Percentiles rank a stretch among this genome's conserved stretches.
Conservation (phyloP, 1,284 basidiomycete species). For the Prillingera fragicola region DNA sequence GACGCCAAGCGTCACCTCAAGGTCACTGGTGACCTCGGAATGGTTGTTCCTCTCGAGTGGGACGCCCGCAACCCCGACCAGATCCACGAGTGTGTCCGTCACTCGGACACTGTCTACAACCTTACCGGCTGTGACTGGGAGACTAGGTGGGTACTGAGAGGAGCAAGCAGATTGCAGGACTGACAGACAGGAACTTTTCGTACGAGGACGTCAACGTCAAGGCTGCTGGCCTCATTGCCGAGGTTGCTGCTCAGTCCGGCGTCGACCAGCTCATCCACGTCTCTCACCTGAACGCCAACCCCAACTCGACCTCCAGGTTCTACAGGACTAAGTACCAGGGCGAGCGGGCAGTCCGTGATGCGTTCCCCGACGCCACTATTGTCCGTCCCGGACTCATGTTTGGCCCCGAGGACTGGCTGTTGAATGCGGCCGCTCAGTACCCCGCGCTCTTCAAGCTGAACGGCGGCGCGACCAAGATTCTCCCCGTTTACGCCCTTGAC, state of each 20-base stretch:
- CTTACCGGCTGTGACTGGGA: conserved; percentile 83
- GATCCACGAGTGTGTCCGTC: conserved; percentile 87
- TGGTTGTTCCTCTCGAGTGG: conserved; percentile 97
- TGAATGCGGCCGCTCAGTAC: conserved; percentile 87
- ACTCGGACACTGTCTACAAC: conserved; percentile 98
- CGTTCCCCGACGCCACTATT: conserved; percentile 83
- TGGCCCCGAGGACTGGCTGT: conserved; percentile 88
- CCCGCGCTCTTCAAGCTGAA: conserved; percentile 96
- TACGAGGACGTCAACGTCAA: conserved; percentile 57
- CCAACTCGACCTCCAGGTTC: conserved; percentile 71
- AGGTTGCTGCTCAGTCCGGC: conserved; percentile 67
- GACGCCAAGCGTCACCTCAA: conserved; percentile 87
- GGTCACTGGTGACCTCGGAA: conserved; percentile 93
- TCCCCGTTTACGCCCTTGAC: conserved; percentile 90
- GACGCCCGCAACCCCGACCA: conserved; percentile 80
- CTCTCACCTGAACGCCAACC: conserved; percentile 88
- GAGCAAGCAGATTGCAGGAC: background rate
- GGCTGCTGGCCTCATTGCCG: conserved; percentile 68
- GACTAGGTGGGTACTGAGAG: conserved; percentile 62
- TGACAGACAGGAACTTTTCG: conserved; percentile 68
- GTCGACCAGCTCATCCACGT: conserved; percentile 87
- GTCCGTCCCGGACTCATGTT: conserved; percentile 80
- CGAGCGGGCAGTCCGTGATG: conserved; percentile 78
- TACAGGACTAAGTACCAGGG: conserved; percentile 88
- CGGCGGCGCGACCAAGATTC: conserved; percentile 74